phyloP scores from a whole-genome alignment of 2,329 filamentous ascomycete genomes.

The Furcasterigmium sp. region DNA sequence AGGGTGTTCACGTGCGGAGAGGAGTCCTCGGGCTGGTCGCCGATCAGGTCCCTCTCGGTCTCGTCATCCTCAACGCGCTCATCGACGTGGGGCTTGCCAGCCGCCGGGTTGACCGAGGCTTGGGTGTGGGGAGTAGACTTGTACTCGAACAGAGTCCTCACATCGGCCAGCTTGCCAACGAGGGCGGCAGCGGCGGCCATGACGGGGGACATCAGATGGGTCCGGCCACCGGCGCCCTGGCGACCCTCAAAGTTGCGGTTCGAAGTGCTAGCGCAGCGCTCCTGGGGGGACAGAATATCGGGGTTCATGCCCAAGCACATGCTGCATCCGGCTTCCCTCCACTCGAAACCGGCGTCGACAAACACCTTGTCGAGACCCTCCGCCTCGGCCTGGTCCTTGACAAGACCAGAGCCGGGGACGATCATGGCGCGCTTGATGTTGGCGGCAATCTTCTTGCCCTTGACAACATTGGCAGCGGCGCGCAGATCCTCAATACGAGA shows the following conservation, averaged over 20 bases:
- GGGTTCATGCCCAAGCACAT: slow-evolving; percentile 99
- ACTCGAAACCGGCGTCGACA: slow-evolving; percentile 87
- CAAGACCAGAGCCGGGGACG: slow-evolving; percentile 89
- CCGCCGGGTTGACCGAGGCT: slow-evolving; percentile 37
- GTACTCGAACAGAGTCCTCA: slow-evolving; percentile 69
- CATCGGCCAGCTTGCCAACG: slow-evolving; percentile 85
- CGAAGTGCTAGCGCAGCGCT: slow-evolving; percentile 91
- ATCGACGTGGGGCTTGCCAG: slow-evolving; percentile 42
- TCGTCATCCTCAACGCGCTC: slow-evolving; percentile 47
- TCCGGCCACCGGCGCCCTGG: slow-evolving; percentile 85
- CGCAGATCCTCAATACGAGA: slow-evolving; percentile 93
- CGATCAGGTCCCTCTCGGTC: slow-evolving; percentile 45
- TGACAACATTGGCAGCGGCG: slow-evolving; percentile 77
- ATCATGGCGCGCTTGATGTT: slow-evolving; percentile 96
- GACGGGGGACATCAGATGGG: slow-evolving; percentile 93
- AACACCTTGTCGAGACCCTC: slow-evolving; percentile 96
- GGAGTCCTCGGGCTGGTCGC: slow-evolving; percentile 59
- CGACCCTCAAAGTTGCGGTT: slow-evolving; percentile 98
- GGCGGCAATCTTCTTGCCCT: slow-evolving; percentile 78
- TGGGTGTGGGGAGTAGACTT: slow-evolving; percentile 55
- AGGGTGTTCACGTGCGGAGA: slow-evolving; percentile 52
- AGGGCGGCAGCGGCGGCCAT: slow-evolving; percentile 94
- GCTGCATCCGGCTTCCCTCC: slow-evolving; percentile 96
- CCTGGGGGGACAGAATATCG: slow-evolving; percentile 86
- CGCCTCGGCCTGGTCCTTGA: slow-evolving; percentile 85